Evolutionary conservation across 768 basidiomycete species (phyloP).

Genomic region (Lactarius trivialis): DNA sequence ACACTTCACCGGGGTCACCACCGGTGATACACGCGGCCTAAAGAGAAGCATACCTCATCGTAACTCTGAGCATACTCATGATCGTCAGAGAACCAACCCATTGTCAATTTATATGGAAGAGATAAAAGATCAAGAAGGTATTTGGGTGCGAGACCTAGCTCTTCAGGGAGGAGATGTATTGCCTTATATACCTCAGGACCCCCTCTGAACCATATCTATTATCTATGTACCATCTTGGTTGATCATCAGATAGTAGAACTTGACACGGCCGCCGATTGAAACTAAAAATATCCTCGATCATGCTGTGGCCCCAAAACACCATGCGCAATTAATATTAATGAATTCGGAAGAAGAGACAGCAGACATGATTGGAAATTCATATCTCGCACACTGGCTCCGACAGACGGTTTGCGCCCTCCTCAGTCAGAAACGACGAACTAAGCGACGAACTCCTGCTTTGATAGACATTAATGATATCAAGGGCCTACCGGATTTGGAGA

Average conservation of each 20-base stretch:
- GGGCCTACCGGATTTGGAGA: background rate
- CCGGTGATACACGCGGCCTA: background rate
- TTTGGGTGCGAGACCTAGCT: background rate
- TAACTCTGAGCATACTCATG: background rate
- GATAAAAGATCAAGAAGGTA: background rate
- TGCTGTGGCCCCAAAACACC: background rate
- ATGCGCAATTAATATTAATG: no score
- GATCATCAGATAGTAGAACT: slow-evolving; percentile 1
- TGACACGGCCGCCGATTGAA: background rate
- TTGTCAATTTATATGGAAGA: background rate
- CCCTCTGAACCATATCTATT: background rate
- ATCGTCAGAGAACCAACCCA: slow-evolving; percentile 5
- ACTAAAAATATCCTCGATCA: background rate
- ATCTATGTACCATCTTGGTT: background rate
- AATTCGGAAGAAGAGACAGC: background rate
- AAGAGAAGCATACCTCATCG: background rate
- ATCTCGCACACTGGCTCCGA: background rate
- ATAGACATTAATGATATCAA: background rate
- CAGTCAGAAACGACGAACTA: background rate
- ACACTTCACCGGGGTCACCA: background rate
- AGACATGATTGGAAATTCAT: background rate
- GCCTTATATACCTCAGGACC: slow-evolving; percentile 6
- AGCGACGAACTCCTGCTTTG: background rate
- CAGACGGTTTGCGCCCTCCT: background rate
- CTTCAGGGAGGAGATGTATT: background rate